These are phyloP conservation scores for Penicillium herquei DNA, from an alignment of 495 filamentous ascomycete genomes.

Conservation along the genomic window DNA sequence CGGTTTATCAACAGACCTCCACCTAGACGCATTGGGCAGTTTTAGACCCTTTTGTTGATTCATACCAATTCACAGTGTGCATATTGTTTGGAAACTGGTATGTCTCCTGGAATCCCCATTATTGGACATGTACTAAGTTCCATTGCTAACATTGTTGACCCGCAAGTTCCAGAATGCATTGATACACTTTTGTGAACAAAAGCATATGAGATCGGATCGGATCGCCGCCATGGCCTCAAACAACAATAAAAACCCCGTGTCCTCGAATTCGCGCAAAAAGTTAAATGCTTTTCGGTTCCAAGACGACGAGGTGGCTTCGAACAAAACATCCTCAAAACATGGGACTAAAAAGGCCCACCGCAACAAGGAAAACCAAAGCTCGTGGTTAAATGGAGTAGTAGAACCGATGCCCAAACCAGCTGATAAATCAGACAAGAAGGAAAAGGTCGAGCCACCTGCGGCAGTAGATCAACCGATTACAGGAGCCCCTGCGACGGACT, in stretches of 20 bases:
- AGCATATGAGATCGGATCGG: conserved; percentile 7
- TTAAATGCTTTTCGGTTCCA: conserved; percentile 57
- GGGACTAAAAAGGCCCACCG: conserved; percentile 22
- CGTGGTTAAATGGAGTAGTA: conserved; percentile 42
- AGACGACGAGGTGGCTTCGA: conserved; percentile 26
- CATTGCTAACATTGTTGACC: conserved; percentile 18
- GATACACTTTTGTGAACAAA: conserved; percentile 20
- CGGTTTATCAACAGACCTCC: conserved; percentile 10
- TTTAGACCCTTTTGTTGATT: not conserved
- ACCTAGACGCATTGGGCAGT: no score
- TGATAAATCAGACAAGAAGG: conserved; percentile 19
- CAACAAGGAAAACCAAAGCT: conserved; percentile 40
- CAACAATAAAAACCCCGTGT: conserved; percentile 35
- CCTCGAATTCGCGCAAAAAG: conserved; percentile 56
- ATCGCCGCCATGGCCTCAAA: conserved; percentile 29
- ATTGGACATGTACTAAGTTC: conserved; percentile 2
- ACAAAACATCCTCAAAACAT: conserved; percentile 32
- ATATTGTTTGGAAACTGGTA: not conserved
- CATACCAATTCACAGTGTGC: not conserved
- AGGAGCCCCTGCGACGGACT: conserved; percentile 17
- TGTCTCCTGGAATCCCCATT: not conserved
- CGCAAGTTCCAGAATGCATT: conserved; percentile 24
- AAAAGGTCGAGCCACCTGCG: not conserved
- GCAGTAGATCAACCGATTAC: not conserved
- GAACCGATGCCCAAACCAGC: conserved; percentile 26